Percentiles rank a stretch among this genome's conserved stretches.
phyloP scores from a whole-genome alignment of 2,329 filamentous ascomycete genomes.

The Neophaeococcomyces mojaviensis region DNA sequence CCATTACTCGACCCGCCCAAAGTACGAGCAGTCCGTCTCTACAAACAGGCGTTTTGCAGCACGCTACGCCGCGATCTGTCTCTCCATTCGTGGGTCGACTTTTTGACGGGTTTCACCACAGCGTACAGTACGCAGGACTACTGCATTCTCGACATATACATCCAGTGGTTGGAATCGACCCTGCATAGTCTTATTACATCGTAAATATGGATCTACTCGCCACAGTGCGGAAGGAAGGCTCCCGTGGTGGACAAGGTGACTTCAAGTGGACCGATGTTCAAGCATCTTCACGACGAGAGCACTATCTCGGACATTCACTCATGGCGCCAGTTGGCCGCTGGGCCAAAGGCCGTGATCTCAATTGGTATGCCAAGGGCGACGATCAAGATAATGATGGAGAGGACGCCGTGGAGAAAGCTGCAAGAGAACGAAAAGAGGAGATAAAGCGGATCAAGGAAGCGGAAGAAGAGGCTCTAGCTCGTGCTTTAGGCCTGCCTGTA shows the following conservation, averaged over 20 bases:
- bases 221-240: constrained; percentile 79
- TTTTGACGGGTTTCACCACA: neutral
- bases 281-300: constrained; percentile 78
- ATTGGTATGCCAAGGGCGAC: constrained; percentile 58
- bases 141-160: constrained; percentile 4
- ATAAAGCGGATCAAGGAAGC: constrained; percentile 77
- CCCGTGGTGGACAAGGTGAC: constrained; percentile 73
- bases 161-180: constrained; percentile 3
- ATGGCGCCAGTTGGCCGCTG: constrained; percentile 90
- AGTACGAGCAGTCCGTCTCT: no score
- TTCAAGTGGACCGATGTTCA: constrained; percentile 97
- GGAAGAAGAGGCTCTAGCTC: constrained; percentile 83
- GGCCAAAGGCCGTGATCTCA: constrained; percentile 68
- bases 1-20: neutral
- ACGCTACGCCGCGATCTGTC: neutral
- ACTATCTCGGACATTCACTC: constrained; percentile 79
- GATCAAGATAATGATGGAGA: constrained; percentile 47
- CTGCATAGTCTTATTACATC: neutral
- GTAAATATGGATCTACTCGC: constrained; percentile 80
- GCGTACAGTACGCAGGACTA: neutral
- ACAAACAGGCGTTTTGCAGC: neutral
- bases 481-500: constrained; percentile 71
- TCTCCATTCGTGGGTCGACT: neutral
- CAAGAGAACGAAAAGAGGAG: constrained; percentile 64
- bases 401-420: constrained; percentile 52